Base-by-base conservation (phyloP, 345 rosid genomes). In the Mercurialis annua region DNA sequence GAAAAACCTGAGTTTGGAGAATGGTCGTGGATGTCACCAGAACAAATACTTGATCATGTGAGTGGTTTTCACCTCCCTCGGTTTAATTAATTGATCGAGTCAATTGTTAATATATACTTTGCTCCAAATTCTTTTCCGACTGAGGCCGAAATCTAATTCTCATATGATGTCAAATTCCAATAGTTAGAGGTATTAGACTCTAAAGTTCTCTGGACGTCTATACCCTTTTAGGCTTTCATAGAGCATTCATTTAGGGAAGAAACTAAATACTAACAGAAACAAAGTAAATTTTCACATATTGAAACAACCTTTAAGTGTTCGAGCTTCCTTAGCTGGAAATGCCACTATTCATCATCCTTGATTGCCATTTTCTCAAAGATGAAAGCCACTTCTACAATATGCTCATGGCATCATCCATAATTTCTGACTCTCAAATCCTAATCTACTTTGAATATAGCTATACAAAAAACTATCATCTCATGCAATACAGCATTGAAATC, bases 1-100 rank as follows among this genome's bases (percentile, higher is more conserved):
- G 99, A 94, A 87, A 86, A 88, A 77, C 89, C 99, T 1, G 98
- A 94, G 81, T 94, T 94, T 62, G 90, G 96, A 2, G 81, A 84
- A 68, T 89, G 98, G 97, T 74, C 82, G 5, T 89, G 99, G 99
- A 75, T 87, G 75, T 77, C 88, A 6, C 92, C 90, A 2, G 87
- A 86, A 36, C 81, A 91, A 77, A 43, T 89, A 43, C 61, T 86
- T 34, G 86, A 89, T 59, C 87, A 20, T 18, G 97, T 86, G 67
- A 34, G 96, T 81, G 10, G 26, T 51, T 14, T 30, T 76, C 20
- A 44, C 48, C 42, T 17, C 26, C 58, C 6, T 36, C 8, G 16
- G 5, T 56, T 21, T 2, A 33, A 2, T 0, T 57, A 17, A 43
- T n/a, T 57, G 10, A 12, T 52, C 24, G 10, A 15, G 20, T 12